Base-by-base conservation (phyloP, 1,139 yeast genomes). In the Pichia sp. region DNA sequence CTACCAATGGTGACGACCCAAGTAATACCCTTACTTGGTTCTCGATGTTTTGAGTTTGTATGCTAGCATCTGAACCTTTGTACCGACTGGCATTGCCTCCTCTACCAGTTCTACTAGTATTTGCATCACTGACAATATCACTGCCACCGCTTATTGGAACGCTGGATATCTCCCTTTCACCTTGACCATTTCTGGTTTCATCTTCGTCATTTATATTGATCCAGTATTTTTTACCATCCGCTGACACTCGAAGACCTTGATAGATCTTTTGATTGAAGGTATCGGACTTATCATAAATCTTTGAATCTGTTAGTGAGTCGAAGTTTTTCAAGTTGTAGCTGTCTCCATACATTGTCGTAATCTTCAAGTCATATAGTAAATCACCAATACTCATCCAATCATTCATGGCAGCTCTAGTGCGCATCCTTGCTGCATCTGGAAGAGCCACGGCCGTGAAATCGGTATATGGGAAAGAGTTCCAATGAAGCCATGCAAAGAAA, bases 181-280 rank as follows among this genome's bases (percentile, higher is more conserved):
- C 22, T 5, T 23, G 22, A 11, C 12, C 7, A 15, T 12, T 24
- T 6, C 8, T 11, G 12, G 12, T 24, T 11, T 14, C 17, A 8
- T 30, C 24, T 21, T 27, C 12, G 10, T 23, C 30, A 24, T 23
- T 27, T 21, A 29, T 15, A 32, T 85, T 82, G 7, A 91, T 60
- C 97, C 97, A 91, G 55, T 87, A 87, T 48, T 84, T 85, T 37
- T 73, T 71, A 0, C 96, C 96, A 33, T 85, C 83, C 38, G 75
- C 72, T 30, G 77, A 74, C 55, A 86, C 87, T 29, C 99, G 60
- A 44, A 88, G 60, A 0, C 99, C 99, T 41, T 86, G 83, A 45
- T 80, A 76, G 31, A 91, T 72, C 42, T 94, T 70, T 36, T 50
- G 48, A 29, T 52, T 48, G 23, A 53, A 51, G 0, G 55, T 50